Conservation (phyloP, 139 green algal genomes). For the Chlorella sp. region DNA sequence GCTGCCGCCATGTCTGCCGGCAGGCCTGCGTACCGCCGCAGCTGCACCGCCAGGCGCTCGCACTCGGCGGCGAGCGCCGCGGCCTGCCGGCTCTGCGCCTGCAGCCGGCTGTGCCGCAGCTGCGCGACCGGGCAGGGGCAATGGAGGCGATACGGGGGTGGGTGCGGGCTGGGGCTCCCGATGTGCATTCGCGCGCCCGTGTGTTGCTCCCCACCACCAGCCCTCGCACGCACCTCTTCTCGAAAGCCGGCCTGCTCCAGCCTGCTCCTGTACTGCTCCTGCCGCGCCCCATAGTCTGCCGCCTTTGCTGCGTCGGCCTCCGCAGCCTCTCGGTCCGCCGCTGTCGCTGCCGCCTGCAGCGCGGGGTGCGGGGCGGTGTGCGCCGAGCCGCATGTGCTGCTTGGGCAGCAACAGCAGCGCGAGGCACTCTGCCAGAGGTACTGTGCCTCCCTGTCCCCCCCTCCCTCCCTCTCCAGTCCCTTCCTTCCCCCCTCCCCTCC, state of each 20-base stretch:
- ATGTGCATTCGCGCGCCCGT: background rate
- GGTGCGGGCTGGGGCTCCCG: background rate
- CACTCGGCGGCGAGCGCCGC: background rate
- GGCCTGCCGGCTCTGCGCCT: background rate
- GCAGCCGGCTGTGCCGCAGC: conserved; percentile 4
- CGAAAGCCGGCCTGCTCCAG: background rate
- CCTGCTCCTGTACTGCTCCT: background rate
- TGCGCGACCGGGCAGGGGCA: background rate
- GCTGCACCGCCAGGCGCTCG: background rate
- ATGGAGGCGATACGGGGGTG: background rate
- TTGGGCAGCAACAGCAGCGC: no score
- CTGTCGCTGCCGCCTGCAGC: no score
- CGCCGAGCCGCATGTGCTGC: no score
- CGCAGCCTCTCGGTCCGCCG: no score
- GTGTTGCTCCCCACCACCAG: background rate
- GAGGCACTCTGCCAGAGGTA: no score
- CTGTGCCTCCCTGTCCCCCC: no score
- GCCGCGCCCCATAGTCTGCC: conserved; percentile 2
- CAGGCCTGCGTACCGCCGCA: conserved; percentile 1
- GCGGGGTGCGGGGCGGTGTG: no score
- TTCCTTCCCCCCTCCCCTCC: no score
- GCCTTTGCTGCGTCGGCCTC: background rate
- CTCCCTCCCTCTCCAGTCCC: no score
- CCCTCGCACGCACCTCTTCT: background rate
- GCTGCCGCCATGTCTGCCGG: conserved; percentile 1